Conservation (phyloP, 1,139 yeast species). For the Scheffersomyces quercinus region DNA sequence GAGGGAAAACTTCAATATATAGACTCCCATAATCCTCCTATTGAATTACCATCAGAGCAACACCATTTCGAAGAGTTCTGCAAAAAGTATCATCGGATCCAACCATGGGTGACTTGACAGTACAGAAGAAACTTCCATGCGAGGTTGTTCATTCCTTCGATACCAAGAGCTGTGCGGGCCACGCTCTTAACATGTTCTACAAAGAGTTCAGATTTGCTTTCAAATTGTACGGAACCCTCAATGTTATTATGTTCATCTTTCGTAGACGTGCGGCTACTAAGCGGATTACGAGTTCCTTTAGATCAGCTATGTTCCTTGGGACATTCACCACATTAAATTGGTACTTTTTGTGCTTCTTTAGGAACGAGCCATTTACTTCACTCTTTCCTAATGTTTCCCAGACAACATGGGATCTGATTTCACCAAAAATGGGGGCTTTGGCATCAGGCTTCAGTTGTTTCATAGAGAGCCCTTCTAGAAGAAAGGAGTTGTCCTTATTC, state of each 20-base stretch:
- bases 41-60: constrained; percentile 12
- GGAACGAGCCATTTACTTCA: constrained; percentile 32
- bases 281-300: constrained; percentile 13
- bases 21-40: constrained; percentile 16
- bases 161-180: constrained; percentile 34
- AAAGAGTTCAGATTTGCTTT: constrained; percentile 36
- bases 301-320: constrained; percentile 41
- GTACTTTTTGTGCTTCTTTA: constrained; percentile 38
- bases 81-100: constrained; percentile 24
- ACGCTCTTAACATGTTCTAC: constrained; percentile 35
- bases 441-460: constrained; percentile 38
- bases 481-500: constrained; percentile 43
- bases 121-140: constrained; percentile 36
- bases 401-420: constrained; percentile 29
- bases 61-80: constrained; percentile 25
- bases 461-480: constrained; percentile 32
- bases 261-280: constrained; percentile 9
- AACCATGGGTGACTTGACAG: constrained; percentile 21
- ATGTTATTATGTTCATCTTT: constrained; percentile 15
- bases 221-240: constrained; percentile 26
- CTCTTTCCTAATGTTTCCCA: constrained; percentile 18
- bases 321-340: constrained; percentile 36
- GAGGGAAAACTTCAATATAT: constrained; percentile 23
- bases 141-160: constrained; percentile 33
- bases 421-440: constrained; percentile 33